Percentiles rank a stretch among this genome's conserved stretches.
These are phyloP conservation scores for Arthrobotrys sphaeroides DNA, from an alignment of 2,329 filamentous ascomycete species.

Conservation along the genomic window DNA sequence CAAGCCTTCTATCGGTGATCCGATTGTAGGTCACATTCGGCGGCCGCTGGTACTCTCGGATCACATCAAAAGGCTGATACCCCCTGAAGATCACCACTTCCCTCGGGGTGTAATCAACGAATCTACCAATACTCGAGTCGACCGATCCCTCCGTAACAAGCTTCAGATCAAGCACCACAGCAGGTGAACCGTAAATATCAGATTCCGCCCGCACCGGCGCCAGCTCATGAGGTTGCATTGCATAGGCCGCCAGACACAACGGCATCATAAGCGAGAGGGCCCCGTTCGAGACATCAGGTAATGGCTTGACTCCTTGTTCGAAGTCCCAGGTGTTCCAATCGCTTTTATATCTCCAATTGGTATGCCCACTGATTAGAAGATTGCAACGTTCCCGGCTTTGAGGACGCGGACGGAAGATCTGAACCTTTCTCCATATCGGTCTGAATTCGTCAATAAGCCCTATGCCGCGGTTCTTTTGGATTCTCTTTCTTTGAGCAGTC, in stretches of 20 bases:
- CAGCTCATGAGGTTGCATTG: neutral
- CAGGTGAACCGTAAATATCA: neutral
- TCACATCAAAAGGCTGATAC: neutral
- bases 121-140: neutral
- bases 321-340: neutral
- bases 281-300: neutral
- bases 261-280: neutral
- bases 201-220: neutral
- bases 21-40: neutral
- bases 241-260: neutral
- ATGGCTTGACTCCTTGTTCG: neutral
- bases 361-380: neutral
- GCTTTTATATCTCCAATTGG: neutral
- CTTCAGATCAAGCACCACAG: neutral
- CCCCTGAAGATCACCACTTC: neutral
- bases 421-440: neutral
- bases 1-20: neutral
- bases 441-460: neutral
- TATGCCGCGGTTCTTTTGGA: neutral
- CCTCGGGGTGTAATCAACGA: neutral
- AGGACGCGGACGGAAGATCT: neutral
- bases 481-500: neutral
- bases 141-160: neutral
- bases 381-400: neutral
- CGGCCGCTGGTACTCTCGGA: neutral